phyloP scores from a whole-genome alignment of 2,329 filamentous ascomycete species.

The Conoideocrella luteorostrata region DNA sequence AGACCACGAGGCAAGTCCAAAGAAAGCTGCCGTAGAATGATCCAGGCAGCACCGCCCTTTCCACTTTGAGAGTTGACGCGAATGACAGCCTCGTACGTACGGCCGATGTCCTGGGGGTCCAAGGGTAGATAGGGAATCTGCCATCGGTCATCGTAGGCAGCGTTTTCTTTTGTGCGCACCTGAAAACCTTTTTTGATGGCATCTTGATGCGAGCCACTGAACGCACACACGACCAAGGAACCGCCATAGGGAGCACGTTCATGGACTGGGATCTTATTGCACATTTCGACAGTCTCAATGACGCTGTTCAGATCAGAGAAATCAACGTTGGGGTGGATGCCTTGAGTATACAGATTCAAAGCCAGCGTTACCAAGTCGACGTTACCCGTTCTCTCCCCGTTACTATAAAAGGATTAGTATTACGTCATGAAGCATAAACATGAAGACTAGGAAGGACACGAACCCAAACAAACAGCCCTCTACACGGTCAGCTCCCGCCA shows the following conservation, averaged over 20 bases:
- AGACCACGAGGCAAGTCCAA: slow-evolving; percentile 89
- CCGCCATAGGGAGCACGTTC: slow-evolving; percentile 86
- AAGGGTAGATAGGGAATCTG: slow-evolving; percentile 86
- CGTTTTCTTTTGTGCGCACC: slow-evolving; percentile 54
- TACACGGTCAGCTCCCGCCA: slow-evolving; percentile 91
- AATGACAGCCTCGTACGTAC: slow-evolving; percentile 97
- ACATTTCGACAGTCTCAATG: slow-evolving; percentile 83
- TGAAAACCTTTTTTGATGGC: slow-evolving; percentile 92
- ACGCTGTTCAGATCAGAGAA: slow-evolving; percentile 83
- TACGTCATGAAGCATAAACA: too few relatives aligned
- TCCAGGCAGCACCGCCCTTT: slow-evolving; percentile 91
- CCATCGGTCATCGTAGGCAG: slow-evolving; percentile 64
- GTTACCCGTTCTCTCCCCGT: slow-evolving; percentile 92
- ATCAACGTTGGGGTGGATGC: slow-evolving; percentile 76
- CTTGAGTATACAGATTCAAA: slow-evolving; percentile 92
- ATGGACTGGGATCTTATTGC: slow-evolving; percentile 92
- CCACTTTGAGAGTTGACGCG: slow-evolving; percentile 95
- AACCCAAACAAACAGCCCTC: slow-evolving; percentile 81
- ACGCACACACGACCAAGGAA: slow-evolving; percentile 85
- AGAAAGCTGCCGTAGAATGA: slow-evolving; percentile 81
- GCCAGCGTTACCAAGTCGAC: slow-evolving; percentile 90
- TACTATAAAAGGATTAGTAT: too few relatives aligned
- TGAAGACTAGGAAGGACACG: too few relatives aligned
- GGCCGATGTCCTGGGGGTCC: slow-evolving; percentile 87
- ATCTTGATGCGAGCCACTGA: slow-evolving; percentile 89